phyloP scores from a whole-genome alignment of 2,329 filamentous ascomycete species.

The Penicillium sp. region DNA sequence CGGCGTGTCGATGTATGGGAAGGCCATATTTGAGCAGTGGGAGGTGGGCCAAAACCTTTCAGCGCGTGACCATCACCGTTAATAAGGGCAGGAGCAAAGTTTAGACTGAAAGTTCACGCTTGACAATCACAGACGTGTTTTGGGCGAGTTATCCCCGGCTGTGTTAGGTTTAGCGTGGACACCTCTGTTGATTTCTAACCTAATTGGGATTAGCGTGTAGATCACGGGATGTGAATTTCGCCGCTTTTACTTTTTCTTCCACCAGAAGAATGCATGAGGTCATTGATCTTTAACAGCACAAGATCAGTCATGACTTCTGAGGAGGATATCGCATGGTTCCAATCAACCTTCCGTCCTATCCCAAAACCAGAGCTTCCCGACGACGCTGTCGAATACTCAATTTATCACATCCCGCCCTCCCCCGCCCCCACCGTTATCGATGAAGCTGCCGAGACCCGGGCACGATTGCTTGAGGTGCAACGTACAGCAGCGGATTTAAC shows the following conservation, averaged over 20 bases:
- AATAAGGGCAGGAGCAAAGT: constrained; percentile 2
- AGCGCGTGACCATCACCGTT: constrained; percentile 30
- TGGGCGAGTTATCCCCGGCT: constrained; percentile 25
- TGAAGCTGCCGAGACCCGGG: constrained; percentile 52
- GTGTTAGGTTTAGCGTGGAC: constrained; percentile 18
- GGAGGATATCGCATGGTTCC: constrained; percentile 64
- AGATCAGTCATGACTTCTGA: constrained; percentile 42
- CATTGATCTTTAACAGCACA: constrained; percentile 23
- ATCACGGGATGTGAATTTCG: constrained; percentile 25
- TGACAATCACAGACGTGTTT: constrained; percentile 30
- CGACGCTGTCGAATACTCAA: constrained; percentile 79
- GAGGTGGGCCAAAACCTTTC: constrained; percentile 17
- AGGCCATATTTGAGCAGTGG: constrained; percentile 54
- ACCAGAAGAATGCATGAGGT: constrained; percentile 33
- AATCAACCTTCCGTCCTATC: constrained; percentile 63
- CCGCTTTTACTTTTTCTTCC: constrained; percentile 22
- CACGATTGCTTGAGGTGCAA: constrained; percentile 68
- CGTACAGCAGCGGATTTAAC: constrained; percentile 65
- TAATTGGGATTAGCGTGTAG: constrained; percentile 29
- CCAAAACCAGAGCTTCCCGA: constrained; percentile 68
- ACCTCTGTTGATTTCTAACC: constrained; percentile 45
- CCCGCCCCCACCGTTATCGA: constrained; percentile 54
- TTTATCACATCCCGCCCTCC: constrained; percentile 65
- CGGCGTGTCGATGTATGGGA: constrained; percentile 76
- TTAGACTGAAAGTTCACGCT: constrained; percentile 1